These are phyloP conservation scores for Fomitiporia mediterranea DNA, from an alignment of 1,284 basidiomycete genomes.

Conservation along the genomic window DNA sequence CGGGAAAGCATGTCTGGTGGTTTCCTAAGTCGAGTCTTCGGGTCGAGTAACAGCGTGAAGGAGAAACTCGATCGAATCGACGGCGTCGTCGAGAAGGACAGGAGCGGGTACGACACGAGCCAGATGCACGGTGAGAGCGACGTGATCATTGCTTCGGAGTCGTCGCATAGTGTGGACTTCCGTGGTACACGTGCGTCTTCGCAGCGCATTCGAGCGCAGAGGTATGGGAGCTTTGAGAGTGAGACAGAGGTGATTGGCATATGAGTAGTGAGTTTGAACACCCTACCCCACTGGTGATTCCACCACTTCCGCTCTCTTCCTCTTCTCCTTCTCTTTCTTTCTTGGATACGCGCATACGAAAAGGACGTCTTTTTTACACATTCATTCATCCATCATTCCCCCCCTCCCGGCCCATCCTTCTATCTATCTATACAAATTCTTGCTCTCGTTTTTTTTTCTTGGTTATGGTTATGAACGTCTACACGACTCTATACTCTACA, in stretches of 20 bases:
- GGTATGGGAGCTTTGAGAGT: slow-evolving; percentile 11
- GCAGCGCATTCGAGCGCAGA: slow-evolving; percentile 11
- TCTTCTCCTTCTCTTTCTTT: neutral
- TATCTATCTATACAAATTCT: neutral
- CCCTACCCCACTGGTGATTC: slow-evolving; percentile 7
- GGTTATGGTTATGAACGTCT: too few species aligned
- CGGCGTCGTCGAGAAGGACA: slow-evolving; percentile 12
- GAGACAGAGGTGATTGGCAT: slow-evolving; percentile 7
- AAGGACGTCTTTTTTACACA: neutral
- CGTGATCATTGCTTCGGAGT: slow-evolving; percentile 12
- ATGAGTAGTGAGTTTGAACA: slow-evolving; percentile 1
- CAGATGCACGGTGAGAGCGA: slow-evolving; percentile 1
- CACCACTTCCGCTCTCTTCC: slow-evolving; percentile 8
- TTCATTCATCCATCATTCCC: neutral
- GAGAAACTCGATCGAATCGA: slow-evolving; percentile 31
- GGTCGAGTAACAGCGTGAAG: slow-evolving; percentile 42
- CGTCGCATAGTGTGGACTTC: neutral
- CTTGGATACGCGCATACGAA: slow-evolving; percentile 9
- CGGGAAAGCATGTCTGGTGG: slow-evolving; percentile 34
- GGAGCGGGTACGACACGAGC: neutral
- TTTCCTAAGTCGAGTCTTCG: slow-evolving; percentile 67
- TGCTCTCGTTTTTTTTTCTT: neutral
- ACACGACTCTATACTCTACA: too few species aligned
- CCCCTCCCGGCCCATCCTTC: neutral
- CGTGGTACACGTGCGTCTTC: neutral